These are phyloP conservation scores for Tylopilus orsonianus DNA, from an alignment of 1,284 basidiomycete genomes.

Conservation along the genomic window DNA sequence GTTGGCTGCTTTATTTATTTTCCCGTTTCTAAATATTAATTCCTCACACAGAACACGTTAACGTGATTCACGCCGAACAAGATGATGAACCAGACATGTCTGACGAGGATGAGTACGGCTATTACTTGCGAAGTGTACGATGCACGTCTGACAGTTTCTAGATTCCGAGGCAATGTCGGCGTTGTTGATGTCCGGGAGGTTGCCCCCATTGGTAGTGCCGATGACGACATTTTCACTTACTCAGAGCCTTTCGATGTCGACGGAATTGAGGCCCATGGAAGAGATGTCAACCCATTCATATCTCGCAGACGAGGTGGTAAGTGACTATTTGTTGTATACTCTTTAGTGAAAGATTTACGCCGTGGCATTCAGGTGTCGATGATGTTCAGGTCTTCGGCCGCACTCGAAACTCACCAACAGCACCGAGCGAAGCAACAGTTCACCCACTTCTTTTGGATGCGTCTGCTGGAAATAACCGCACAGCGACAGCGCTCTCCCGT, in stretches of 20 bases:
- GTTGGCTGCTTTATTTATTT: constrained; percentile 25
- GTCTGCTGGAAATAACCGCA: constrained; percentile 44
- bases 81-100: constrained; percentile 65
- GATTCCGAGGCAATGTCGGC: constrained; percentile 51
- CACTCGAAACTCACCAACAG: constrained; percentile 46
- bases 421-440: constrained; percentile 63
- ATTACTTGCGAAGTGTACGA: background rate
- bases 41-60: constrained; percentile 27
- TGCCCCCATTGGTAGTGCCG: constrained; percentile 31
- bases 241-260: constrained; percentile 48
- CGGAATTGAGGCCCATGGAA: constrained; percentile 33
- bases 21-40: constrained; percentile 12
- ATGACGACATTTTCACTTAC: constrained; percentile 54
- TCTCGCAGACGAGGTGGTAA: constrained; percentile 53
- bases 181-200: constrained; percentile 45
- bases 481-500: constrained; percentile 47
- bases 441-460: constrained; percentile 84
- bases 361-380: constrained; percentile 42
- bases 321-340: constrained; percentile 18
- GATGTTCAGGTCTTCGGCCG: constrained; percentile 64
- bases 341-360: constrained; percentile 4
- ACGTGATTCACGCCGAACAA: constrained; percentile 52
- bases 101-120: constrained; percentile 67
- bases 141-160: constrained; percentile 28
- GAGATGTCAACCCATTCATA: constrained; percentile 50